These are phyloP conservation scores for Candida quercuum DNA, from an alignment of 805 yeast species.

Conservation along the genomic window DNA sequence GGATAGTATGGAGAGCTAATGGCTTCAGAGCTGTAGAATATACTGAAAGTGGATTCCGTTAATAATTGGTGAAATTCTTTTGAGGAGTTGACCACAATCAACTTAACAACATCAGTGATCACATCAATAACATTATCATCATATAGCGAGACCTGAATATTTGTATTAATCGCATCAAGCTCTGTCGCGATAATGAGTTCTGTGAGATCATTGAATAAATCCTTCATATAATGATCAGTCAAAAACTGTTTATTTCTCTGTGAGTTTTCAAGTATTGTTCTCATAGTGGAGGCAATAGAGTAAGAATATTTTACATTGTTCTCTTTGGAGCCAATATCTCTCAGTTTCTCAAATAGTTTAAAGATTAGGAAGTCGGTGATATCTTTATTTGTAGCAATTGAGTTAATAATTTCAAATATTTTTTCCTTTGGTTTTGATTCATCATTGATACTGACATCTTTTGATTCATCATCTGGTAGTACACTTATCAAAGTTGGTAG, in stretches of 20 bases:
- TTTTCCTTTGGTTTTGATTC: conserved; percentile 22
- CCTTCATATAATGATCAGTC: conserved; percentile 17
- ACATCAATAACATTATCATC: conserved; percentile 19
- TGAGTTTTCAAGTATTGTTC: conserved; percentile 17
- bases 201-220: conserved; percentile 11
- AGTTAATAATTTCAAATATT: conserved; percentile 18
- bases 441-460: conserved; percentile 21
- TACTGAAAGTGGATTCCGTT: conserved; percentile 29
- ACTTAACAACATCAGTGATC: conserved; percentile 29
- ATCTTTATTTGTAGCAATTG: conserved; percentile 27
- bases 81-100: conserved; percentile 27
- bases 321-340: conserved; percentile 8
- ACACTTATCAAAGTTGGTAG: conserved; percentile 46
- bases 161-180: no score
- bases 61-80: conserved; percentile 38
- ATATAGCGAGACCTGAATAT: background rate
- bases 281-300: conserved; percentile 16
- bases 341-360: conserved; percentile 30
- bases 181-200: conserved; percentile 7
- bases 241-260: conserved; percentile 13
- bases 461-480: conserved; percentile 41
- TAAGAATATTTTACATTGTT: conserved; percentile 12
- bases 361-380: conserved; percentile 33
- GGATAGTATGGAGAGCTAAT: conserved; percentile 12
- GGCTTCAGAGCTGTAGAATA: conserved; percentile 29